Percentiles rank a stretch among this genome's conserved stretches.
Conservation (phyloP, 192 early-diverging fungal species). For the Mortierella hygrophila region DNA sequence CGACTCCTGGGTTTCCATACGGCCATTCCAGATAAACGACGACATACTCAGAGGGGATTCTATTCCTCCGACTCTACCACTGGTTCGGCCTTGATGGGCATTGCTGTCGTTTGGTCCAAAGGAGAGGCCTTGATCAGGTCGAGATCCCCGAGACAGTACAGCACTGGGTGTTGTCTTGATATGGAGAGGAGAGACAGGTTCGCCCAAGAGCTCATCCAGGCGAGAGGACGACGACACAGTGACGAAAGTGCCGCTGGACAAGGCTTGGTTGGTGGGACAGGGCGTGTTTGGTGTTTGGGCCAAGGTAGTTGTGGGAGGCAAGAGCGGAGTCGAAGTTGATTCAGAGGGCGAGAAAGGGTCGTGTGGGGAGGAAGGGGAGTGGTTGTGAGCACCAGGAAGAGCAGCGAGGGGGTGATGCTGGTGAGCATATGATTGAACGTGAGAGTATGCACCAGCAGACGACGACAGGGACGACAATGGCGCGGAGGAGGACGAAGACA, state of each 20-base stretch:
- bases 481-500: not conserved
- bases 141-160: not conserved
- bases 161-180: not conserved
- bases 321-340: constrained; percentile 3
- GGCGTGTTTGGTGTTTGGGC: constrained; percentile 31
- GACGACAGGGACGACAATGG: not conserved
- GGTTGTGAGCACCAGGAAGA: not conserved
- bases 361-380: not conserved
- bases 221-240: constrained; percentile 11
- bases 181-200: not conserved
- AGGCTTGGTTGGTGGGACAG: constrained; percentile 6
- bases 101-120: constrained; percentile 5
- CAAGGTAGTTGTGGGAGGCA: not conserved
- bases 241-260: not conserved
- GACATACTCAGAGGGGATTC: constrained; percentile 39
- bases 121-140: constrained; percentile 2
- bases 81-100: not conserved
- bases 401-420: not conserved
- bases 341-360: not conserved
- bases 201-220: constrained; percentile 1
- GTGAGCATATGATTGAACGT: not conserved
- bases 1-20: constrained; percentile 5
- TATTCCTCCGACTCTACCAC: not conserved
- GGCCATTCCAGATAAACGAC: constrained; percentile 40
- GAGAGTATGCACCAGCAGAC: not conserved